These are phyloP conservation scores for Dipodascopsis uninucleata DNA, from an alignment of 805 yeast species.

Conservation along the genomic window DNA sequence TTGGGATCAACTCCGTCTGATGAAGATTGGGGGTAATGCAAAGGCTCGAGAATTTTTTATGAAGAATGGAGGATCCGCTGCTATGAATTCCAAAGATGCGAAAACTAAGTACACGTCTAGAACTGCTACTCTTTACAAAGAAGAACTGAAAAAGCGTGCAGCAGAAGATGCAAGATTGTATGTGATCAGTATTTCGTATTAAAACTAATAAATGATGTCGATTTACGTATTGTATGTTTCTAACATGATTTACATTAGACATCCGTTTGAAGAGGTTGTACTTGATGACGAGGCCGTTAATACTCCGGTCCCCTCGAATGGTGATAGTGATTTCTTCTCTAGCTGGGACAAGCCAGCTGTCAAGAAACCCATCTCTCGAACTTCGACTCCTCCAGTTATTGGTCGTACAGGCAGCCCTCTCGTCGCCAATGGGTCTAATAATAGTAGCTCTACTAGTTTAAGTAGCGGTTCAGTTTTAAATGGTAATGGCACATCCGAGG, in stretches of 20 bases:
- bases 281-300: slow-evolving; percentile 41
- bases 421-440: slow-evolving; percentile 23
- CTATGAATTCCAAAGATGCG: slow-evolving; percentile 59
- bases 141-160: slow-evolving; percentile 69
- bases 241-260: slow-evolving; percentile 28
- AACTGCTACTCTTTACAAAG: slow-evolving; percentile 76
- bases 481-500: slow-evolving; percentile 26
- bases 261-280: slow-evolving; percentile 70
- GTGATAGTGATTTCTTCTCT: slow-evolving; percentile 80
- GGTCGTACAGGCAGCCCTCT: slow-evolving; percentile 28
- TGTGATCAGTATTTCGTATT: not conserved
- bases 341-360: slow-evolving; percentile 81
- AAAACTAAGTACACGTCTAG: slow-evolving; percentile 74
- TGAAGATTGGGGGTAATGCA: slow-evolving; percentile 92
- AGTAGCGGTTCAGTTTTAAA: slow-evolving; percentile 22
- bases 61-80: slow-evolving; percentile 81
- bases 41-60: slow-evolving; percentile 76
- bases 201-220: not conserved
- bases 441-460: not conserved
- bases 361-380: slow-evolving; percentile 34
- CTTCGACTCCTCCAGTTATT: slow-evolving; percentile 35
- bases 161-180: slow-evolving; percentile 51
- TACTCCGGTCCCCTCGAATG: slow-evolving; percentile 33
- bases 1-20: slow-evolving; percentile 79
- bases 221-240: slow-evolving; percentile 20